These are phyloP conservation scores for Metroxylon sagu DNA, from an alignment of 176 grass and related monocot genomes.

Conservation along the genomic window DNA sequence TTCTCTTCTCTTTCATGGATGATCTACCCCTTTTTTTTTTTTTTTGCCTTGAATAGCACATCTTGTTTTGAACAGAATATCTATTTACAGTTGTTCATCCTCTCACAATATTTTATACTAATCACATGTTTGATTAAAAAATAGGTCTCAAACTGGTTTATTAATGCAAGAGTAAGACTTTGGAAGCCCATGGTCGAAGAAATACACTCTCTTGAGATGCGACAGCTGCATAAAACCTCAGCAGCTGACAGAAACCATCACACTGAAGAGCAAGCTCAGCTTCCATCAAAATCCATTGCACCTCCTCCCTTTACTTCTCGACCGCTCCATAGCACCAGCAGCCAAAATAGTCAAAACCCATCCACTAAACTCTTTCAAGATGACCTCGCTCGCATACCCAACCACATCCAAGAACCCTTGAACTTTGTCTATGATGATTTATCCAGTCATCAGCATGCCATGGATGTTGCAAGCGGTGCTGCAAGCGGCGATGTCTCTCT, in stretches of 20 bases:
- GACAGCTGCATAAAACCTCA: conserved; percentile 47
- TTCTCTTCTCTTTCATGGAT: too few relatives aligned
- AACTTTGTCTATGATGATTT: conserved; percentile 44
- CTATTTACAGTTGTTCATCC: too few relatives aligned
- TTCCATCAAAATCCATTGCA: conserved; percentile 30
- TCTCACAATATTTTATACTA: too few relatives aligned
- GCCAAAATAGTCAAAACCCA: conserved; percentile 29
- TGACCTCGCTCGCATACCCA: conserved; percentile 52
- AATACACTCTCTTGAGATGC: conserved; percentile 86
- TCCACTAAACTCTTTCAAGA: conserved; percentile 34
- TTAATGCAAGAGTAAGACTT: conserved; percentile 89
- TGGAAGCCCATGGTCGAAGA: conserved; percentile 99
- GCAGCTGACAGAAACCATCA: conserved; percentile 29
- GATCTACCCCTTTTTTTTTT: too few relatives aligned
- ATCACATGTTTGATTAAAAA: not conserved
- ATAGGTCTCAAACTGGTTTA: conserved; percentile 98
- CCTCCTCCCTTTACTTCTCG: conserved; percentile 27
- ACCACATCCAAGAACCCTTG: conserved; percentile 34
- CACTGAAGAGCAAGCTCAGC: conserved; percentile 26
- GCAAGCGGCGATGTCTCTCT: conserved; percentile 54
- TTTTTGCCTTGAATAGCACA: too few relatives aligned
- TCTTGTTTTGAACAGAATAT: too few relatives aligned
- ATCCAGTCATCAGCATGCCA: conserved; percentile 33
- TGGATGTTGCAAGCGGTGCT: not conserved
- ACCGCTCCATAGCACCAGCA: conserved; percentile 40